Evolutionary conservation across 148 eudicot species (phyloP).

Genomic region (Rhododendron griersonianum): DNA sequence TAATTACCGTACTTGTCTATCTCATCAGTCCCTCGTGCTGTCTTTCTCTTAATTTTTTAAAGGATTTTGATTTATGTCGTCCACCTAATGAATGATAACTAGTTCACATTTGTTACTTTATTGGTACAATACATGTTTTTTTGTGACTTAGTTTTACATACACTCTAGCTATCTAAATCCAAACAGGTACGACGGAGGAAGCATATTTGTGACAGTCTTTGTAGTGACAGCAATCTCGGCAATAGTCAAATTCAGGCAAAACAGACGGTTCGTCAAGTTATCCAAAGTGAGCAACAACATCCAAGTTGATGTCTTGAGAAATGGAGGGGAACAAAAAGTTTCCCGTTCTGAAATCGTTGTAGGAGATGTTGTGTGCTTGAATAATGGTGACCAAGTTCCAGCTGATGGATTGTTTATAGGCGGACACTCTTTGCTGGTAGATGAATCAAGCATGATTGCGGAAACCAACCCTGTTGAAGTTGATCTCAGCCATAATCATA

Average conservation of each 20-base stretch:
- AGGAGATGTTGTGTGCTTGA: constrained; percentile 7
- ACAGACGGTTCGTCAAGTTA: not conserved
- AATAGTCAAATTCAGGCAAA: not conserved
- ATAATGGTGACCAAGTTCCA: constrained; percentile 10
- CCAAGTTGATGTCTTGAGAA: not conserved
- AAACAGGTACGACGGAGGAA: constrained; percentile 25
- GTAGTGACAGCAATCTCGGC: not conserved
- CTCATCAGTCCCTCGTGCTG: no score
- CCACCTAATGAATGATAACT: no score
- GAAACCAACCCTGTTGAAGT: constrained; percentile 5
- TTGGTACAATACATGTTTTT: no score
- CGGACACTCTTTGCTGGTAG: not conserved
- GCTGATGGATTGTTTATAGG: constrained; percentile 9
- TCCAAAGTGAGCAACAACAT: constrained; percentile 4
- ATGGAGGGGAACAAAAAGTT: not conserved
- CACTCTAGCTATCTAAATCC: not conserved
- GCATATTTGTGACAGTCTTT: constrained; percentile 8
- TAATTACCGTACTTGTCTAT: no score
- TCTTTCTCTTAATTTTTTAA: no score
- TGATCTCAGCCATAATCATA: no score
- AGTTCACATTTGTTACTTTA: no score
- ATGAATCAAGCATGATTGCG: constrained; percentile 10
- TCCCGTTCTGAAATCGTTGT: not conserved
- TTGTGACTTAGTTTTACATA: no score
- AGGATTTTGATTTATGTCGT: no score